A percentile compares a stretch with the other conserved stretches of the same genome.
Conservation (phyloP, 441 rosid species). For the Croton setiger region DNA sequence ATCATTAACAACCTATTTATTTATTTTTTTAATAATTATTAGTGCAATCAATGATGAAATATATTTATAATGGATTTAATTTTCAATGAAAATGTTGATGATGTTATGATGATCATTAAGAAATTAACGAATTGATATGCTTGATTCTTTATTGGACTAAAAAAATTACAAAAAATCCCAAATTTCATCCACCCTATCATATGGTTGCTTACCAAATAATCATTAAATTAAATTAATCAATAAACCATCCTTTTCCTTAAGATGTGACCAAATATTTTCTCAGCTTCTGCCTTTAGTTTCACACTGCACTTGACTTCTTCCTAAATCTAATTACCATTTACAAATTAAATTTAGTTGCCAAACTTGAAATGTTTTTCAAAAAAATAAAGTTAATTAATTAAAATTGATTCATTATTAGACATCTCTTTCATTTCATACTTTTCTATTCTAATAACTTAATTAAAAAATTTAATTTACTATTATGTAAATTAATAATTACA, state of each 20-base stretch:
- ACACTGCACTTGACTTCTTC: too few relatives aligned
- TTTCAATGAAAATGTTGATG: conserved; percentile 27
- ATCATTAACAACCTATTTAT: conserved; percentile 8
- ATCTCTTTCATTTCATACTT: too few relatives aligned
- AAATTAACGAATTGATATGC: not conserved
- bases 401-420: too few relatives aligned
- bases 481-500: too few relatives aligned
- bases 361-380: too few relatives aligned
- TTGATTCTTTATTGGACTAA: conserved; percentile 21
- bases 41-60: conserved; percentile 17
- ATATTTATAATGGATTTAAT: conserved; percentile 7
- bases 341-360: too few relatives aligned
- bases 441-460: too few relatives aligned
- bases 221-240: not conserved
- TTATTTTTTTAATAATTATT: not conserved
- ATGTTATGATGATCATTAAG: conserved; percentile 22
- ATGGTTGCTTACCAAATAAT: not conserved
- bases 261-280: not conserved
- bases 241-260: not conserved
- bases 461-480: too few relatives aligned
- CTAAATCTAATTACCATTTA: too few relatives aligned
- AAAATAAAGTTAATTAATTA: too few relatives aligned
- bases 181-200: conserved; percentile 4
- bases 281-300: too few relatives aligned
- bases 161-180: not conserved